Percentiles rank a stretch among this genome's conserved stretches.
phyloP scores from a whole-genome alignment of 441 rosid species.

The Lepidium campestre region DNA sequence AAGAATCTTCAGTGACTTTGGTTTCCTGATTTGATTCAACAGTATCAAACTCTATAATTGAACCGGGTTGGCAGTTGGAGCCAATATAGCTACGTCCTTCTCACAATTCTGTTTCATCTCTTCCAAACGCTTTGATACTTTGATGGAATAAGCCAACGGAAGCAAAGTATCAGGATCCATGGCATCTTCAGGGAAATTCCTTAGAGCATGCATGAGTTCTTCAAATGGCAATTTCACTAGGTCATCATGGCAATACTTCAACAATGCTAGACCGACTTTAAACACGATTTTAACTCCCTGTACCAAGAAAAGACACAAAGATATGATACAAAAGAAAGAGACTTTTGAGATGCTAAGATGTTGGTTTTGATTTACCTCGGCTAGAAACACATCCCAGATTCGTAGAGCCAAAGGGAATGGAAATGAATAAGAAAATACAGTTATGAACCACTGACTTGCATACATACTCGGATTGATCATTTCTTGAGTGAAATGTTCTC shows the following conservation, averaged over 20 bases:
- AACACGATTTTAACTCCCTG: slow-evolving; percentile 90
- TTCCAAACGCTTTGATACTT: slow-evolving; percentile 72
- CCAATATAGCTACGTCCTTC: slow-evolving; percentile 37
- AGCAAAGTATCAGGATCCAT: slow-evolving; percentile 84
- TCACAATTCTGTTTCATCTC: slow-evolving; percentile 57
- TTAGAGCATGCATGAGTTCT: slow-evolving; percentile 80
- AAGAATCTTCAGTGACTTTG: neutral
- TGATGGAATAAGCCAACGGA: slow-evolving; percentile 81
- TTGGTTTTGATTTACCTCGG: slow-evolving; percentile 50
- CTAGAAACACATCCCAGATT: slow-evolving; percentile 93
- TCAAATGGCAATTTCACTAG: slow-evolving; percentile 86
- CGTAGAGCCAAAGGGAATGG: slow-evolving; percentile 87
- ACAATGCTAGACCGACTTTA: slow-evolving; percentile 78
- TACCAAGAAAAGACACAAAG: neutral
- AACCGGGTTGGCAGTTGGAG: slow-evolving; percentile 26
- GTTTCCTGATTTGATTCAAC: neutral
- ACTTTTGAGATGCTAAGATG: neutral
- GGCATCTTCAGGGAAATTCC: slow-evolving; percentile 83
- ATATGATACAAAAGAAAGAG: neutral
- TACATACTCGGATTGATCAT: slow-evolving; percentile 99
- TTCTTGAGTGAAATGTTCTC: slow-evolving; percentile 78
- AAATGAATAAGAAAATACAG: slow-evolving; percentile 84
- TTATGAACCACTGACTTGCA: slow-evolving; percentile 97
- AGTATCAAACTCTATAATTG: slow-evolving; percentile 21
- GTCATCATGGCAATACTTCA: slow-evolving; percentile 83